These are phyloP conservation scores for Colletotrichum tropicicola DNA, from an alignment of 2,329 filamentous ascomycete genomes.

Conservation along the genomic window DNA sequence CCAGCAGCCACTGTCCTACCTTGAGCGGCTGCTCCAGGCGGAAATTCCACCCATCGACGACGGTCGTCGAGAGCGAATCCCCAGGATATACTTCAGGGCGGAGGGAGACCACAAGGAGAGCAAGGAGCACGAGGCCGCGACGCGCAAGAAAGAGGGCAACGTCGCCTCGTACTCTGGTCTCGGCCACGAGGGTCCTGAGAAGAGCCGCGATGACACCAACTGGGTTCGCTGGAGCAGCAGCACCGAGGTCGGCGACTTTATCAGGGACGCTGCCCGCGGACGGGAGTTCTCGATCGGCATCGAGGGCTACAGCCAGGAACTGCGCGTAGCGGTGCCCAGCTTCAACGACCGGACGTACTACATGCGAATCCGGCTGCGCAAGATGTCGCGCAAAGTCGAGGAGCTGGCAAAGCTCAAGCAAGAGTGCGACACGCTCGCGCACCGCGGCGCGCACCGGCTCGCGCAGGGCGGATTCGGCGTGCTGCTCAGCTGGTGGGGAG, in stretches of 20 bases:
- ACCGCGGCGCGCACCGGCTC: constrained; percentile 79
- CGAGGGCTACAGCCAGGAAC: constrained; percentile 71
- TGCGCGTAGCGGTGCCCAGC: constrained; percentile 83
- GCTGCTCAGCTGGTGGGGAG: constrained; percentile 81
- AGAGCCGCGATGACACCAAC: constrained; percentile 46
- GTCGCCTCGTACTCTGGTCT: constrained; percentile 78
- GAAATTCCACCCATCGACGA: constrained; percentile 78
- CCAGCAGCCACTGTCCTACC: constrained; percentile 89
- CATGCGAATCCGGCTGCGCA: constrained; percentile 78
- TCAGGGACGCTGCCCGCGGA: constrained; percentile 85
- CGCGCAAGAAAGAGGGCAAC: constrained; percentile 42
- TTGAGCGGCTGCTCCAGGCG: constrained; percentile 88
- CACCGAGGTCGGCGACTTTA: constrained; percentile 94
- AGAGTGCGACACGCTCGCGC: constrained; percentile 82
- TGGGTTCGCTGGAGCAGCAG: constrained; percentile 90
- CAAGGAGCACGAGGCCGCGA: constrained; percentile 32
- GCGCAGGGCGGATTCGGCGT: constrained; percentile 82
- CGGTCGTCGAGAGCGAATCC: constrained; percentile 74
- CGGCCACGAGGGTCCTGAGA: constrained; percentile 66
- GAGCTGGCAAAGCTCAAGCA: constrained; percentile 78
- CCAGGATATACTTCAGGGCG: constrained; percentile 81
- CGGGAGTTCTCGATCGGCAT: constrained; percentile 88
- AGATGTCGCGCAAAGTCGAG: constrained; percentile 74
- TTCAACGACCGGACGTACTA: constrained; percentile 94
- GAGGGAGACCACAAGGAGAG: constrained; percentile 67